Evolutionary conservation across 2,329 filamentous ascomycete genomes (phyloP).

Genomic region (Akanthomyces muscarius): DNA sequence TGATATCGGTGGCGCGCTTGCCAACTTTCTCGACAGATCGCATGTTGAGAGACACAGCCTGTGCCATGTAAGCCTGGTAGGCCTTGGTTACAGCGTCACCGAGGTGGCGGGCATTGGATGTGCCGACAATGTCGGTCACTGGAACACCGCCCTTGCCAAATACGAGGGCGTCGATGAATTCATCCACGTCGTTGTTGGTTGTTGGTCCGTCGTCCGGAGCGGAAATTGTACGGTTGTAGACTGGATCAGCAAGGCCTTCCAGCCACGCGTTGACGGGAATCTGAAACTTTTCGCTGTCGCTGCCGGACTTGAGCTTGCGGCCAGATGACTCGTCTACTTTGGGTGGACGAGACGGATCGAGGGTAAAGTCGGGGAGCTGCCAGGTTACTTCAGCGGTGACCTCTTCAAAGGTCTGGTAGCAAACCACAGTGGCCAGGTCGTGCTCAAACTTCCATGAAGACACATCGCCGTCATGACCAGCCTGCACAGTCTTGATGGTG

Average conservation of each 20-base stretch:
- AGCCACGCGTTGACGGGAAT: conserved; percentile 23
- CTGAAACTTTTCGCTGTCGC: conserved; percentile 20
- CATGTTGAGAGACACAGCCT: conserved; percentile 27
- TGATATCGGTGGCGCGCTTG: conserved; percentile 17
- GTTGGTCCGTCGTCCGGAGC: conserved; percentile 12
- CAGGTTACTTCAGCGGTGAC: conserved; percentile 23
- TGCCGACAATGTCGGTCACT: conserved; percentile 20
- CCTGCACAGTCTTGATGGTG: conserved; percentile 1
- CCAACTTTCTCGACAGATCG: conserved; percentile 16
- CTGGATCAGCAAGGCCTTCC: conserved; percentile 19
- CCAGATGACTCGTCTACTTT: conserved; percentile 19
- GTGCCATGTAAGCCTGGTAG: conserved; percentile 27
- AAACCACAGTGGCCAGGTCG: conserved; percentile 23
- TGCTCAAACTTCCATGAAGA: conserved; percentile 20
- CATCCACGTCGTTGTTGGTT: conserved; percentile 21
- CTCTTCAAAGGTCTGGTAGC: conserved; percentile 25
- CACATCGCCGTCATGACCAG: conserved; percentile 15
- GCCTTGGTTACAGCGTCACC: conserved; percentile 19
- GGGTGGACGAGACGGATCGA: conserved; percentile 18
- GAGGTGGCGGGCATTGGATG: conserved; percentile 20
- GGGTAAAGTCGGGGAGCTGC: conserved; percentile 21
- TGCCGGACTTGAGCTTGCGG: conserved; percentile 10
- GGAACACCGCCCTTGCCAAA: conserved; percentile 17
- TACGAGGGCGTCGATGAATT: conserved; percentile 22
- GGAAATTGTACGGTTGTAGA: conserved; percentile 21